Base-by-base conservation (phyloP, 306 rosid genomes). In the Betula pendula region DNA sequence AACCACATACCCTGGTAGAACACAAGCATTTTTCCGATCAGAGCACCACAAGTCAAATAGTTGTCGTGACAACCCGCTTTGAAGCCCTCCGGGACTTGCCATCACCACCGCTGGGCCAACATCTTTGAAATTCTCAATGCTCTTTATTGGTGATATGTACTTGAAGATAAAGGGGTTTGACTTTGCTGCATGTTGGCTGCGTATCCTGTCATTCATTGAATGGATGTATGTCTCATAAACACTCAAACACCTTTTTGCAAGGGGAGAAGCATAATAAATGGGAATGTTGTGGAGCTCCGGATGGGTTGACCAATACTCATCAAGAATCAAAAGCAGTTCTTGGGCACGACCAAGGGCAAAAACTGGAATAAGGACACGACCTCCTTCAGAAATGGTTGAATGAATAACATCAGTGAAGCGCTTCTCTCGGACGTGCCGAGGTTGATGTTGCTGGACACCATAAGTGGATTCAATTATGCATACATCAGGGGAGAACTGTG, bases 261-360 rank as follows among this genome's bases (percentile, higher is more conserved):
- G 96, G 9, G 98, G 98, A 60, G 98, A 94, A 83, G 98, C 98
- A 87, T 94, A 94, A 47, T 90, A 92, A 62, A 94, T 92, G 47
- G 98, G 97, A 77, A 90, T 89, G 71, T 90, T 90, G 50, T 92
- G 93, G 55, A 94, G 95, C 73, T 94, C 98, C 0, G 95, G 96
- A 88, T 94, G 98, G 80, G 85, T 92, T 3, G 93, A 88, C 98
- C 98, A 94, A 63, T 90, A 92, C 76, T 94, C 98, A 82, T 94
- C 98, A 77, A 94, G 92, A 83, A 94, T 92, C 68, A 94, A 88
- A 69, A 94, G 96, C 38, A 94, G 96, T 71, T 94, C 98, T 71
- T 94, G 98, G 4, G 98, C 95, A 52, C 97, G 97, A 33, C 97
- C 98, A 50, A 94, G 97, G 73, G 98, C 98, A 88, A 62, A 94